phyloP scores from a whole-genome alignment of 2,329 filamentous ascomycete species.

The Gremmenia infestans region DNA sequence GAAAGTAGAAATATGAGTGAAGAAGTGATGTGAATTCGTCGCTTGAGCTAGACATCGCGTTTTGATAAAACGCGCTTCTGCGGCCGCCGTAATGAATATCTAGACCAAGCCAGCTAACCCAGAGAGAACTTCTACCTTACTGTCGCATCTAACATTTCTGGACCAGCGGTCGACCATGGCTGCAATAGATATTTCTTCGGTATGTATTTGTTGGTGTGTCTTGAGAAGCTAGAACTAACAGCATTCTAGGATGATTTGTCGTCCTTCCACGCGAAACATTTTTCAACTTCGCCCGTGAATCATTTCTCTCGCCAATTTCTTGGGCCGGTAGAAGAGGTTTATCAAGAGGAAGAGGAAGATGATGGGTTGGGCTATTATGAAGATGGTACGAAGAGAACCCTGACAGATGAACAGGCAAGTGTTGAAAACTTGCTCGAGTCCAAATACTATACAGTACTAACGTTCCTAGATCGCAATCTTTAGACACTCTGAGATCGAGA shows the following conservation, averaged over 20 bases:
- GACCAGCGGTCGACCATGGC: conserved; percentile 10
- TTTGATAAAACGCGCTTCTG: too few species aligned
- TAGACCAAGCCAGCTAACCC: too few species aligned
- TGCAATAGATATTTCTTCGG: conserved; percentile 36
- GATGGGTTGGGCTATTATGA: conserved; percentile 77
- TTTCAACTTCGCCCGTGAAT: conserved; percentile 31
- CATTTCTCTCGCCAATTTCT: conserved; percentile 52
- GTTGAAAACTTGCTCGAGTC: not conserved
- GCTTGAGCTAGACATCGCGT: too few species aligned
- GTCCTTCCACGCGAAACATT: conserved; percentile 27
- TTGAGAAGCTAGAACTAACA: conserved; percentile 4
- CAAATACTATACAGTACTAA: not conserved
- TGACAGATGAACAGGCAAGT: conserved; percentile 67
- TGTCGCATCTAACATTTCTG: not conserved
- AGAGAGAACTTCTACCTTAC: too few species aligned
- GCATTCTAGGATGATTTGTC: conserved; percentile 24
- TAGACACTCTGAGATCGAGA: conserved; percentile 78
- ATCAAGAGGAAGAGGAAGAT: conserved; percentile 44
- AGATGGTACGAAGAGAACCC: conserved; percentile 80
- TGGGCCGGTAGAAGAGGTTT: conserved; percentile 45
- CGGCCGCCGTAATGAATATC: conserved; percentile 1
- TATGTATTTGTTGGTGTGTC: conserved; percentile 19
- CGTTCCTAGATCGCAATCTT: conserved; percentile 71
- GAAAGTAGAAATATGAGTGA: too few species aligned
- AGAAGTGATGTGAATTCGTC: too few species aligned